phyloP scores from a whole-genome alignment of 2,329 filamentous ascomycete species.

The Esteya vermicola region DNA sequence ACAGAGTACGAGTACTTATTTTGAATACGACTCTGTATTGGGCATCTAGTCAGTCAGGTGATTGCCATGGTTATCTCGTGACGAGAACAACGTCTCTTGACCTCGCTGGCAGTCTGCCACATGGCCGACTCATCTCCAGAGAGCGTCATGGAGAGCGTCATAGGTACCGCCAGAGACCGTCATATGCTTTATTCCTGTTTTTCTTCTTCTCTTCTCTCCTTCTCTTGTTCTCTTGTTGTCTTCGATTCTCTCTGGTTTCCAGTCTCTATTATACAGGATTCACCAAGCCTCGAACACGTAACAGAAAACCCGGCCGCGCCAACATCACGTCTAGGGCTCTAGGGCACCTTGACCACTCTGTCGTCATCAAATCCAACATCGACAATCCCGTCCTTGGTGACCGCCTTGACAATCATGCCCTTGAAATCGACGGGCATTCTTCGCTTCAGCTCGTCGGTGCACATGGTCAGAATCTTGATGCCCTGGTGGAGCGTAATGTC shows the following conservation, averaged over 20 bases:
- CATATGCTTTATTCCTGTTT: no score
- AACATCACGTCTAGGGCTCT: background rate
- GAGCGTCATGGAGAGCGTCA: no score
- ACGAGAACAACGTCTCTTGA: no score
- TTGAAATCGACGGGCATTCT: slow-evolving; percentile 98
- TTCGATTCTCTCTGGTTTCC: no score
- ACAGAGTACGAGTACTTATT: no score
- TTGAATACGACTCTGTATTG: no score
- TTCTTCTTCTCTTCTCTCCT: background rate
- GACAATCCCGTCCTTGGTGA: slow-evolving; percentile 84
- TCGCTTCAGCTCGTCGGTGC: slow-evolving; percentile 92
- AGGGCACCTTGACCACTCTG: slow-evolving; percentile 51
- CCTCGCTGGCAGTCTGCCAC: no score
- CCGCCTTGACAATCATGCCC: slow-evolving; percentile 84
- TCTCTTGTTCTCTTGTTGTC: background rate
- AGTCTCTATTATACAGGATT: slow-evolving; percentile 1
- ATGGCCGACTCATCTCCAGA: no score
- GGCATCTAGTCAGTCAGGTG: no score
- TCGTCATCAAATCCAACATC: slow-evolving; percentile 79
- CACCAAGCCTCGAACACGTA: no score
- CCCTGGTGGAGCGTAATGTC: slow-evolving; percentile 82
- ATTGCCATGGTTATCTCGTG: no score
- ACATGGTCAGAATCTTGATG: slow-evolving; percentile 84
- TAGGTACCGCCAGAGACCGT: no score
- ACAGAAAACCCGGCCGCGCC: background rate